Base-by-base conservation (phyloP, 2,329 filamentous ascomycete genomes). In the Botryotinia convoluta region DNA sequence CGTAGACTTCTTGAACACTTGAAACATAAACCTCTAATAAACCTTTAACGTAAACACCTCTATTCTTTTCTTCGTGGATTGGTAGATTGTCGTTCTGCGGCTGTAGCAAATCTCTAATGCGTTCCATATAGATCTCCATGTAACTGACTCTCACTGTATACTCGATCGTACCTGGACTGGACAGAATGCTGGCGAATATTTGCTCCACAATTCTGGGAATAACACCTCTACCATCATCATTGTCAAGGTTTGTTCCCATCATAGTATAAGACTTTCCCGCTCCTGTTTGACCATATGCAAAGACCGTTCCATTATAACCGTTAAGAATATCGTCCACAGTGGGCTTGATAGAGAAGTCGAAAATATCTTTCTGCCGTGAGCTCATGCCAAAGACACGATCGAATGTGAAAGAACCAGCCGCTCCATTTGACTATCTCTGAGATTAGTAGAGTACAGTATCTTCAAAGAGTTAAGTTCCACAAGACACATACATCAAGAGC, bases 81-180 rank as follows among this genome's bases (percentile, higher is more conserved):
- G 95, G 95, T 70, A 99, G 86, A 81, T 98, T 98, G 85, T 98
- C 95, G 83, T 98, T 97, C 74, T 95, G 92, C 18, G 96, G 96
- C 37, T 92, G 91, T 76, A 99, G 86, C 80, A 99, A 84, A 89
- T 99, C 96, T 80, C 95, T 90, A 82, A 99, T 98, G 78, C 93
- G 91, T 85, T 99, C 96, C 96, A 98, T 99, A 86, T 99, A 99
- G 77, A 99, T 98, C 84, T 99, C 96, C 95, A 99, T 98, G 84
- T 98, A 98, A 83, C 94, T 97, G 81, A 98, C 95, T 73, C 95
- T 91, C 71, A 99, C 95, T n/a, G 95, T 98, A 83, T 98, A 98
- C 84, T 98, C 96, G 82, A 98, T 98, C 78, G 93, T 97, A 79
- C 91, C 91, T 61, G 95, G 93, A 79, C 94, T 97, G 35, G 93